phyloP scores from a whole-genome alignment of 2,329 filamentous ascomycete species.

The Stylonectria norvegica region DNA sequence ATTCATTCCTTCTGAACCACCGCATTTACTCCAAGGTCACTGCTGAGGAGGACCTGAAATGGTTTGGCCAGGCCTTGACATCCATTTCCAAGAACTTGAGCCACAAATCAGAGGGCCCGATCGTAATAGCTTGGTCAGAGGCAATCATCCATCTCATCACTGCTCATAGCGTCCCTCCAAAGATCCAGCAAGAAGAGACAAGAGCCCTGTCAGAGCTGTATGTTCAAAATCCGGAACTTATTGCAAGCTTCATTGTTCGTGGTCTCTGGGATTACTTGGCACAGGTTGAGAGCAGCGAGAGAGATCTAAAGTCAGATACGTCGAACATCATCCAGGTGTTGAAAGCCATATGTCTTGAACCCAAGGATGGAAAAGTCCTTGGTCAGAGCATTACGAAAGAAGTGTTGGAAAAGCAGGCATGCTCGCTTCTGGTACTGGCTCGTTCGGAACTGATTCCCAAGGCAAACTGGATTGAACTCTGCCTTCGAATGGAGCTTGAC shows the following conservation, averaged over 20 bases:
- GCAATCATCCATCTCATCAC: conserved; percentile 77
- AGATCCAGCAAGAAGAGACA: conserved; percentile 61
- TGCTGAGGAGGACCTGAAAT: conserved; percentile 70
- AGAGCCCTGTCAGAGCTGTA: conserved; percentile 64
- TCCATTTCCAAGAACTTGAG: conserved; percentile 56
- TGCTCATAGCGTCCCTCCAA: conserved; percentile 57
- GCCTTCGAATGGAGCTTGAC: conserved; percentile 74
- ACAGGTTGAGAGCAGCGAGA: conserved; percentile 65
- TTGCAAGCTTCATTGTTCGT: conserved; percentile 62
- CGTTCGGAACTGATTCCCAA: conserved; percentile 73
- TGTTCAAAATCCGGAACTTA: conserved; percentile 50
- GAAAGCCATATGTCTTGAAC: conserved; percentile 60
- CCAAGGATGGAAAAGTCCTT: conserved; percentile 46
- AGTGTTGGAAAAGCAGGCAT: conserved; percentile 65
- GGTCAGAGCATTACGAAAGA: conserved; percentile 44
- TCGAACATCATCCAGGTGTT: conserved; percentile 60
- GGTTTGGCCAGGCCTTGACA: conserved; percentile 69
- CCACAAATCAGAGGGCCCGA: conserved; percentile 44
- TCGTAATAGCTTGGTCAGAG: conserved; percentile 75
- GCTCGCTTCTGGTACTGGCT: conserved; percentile 73
- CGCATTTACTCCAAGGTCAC: conserved; percentile 80
- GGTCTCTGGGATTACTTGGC: conserved; percentile 81
- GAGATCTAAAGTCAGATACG: conserved; percentile 69
- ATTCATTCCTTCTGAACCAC: conserved; percentile 81
- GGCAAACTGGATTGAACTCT: conserved; percentile 84